A percentile compares a stretch with the other conserved stretches of the same genome.
These are phyloP conservation scores for Camelina sativa DNA, from an alignment of 345 rosid species.

Conservation along the genomic window DNA sequence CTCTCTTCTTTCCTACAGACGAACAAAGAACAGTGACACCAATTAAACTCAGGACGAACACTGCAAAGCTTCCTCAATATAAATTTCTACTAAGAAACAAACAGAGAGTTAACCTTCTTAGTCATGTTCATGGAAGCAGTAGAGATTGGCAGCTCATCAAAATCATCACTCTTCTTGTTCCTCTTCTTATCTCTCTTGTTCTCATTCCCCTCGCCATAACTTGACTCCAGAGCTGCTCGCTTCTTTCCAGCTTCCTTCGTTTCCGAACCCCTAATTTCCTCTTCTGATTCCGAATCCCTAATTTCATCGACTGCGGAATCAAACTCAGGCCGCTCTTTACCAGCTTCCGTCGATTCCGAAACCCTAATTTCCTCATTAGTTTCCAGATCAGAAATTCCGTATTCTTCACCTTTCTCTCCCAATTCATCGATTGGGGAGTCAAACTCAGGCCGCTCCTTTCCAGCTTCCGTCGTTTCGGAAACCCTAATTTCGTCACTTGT, in stretches of 20 bases:
- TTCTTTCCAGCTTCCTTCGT: constrained; percentile 36
- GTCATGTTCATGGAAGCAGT: constrained; percentile 51
- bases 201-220: constrained; percentile 33
- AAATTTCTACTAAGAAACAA: background rate
- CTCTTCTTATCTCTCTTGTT: constrained; percentile 48
- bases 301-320: background rate
- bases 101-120: constrained; percentile 53
- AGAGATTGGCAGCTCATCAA: constrained; percentile 48
- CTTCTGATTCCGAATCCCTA: constrained; percentile 20
- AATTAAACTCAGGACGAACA: background rate
- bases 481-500: no score
- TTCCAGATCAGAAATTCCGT: constrained; percentile 40
- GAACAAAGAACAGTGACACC: constrained; percentile 12
- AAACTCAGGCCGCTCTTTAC: constrained; percentile 3
- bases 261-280: constrained; percentile 22
- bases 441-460: constrained; percentile 32
- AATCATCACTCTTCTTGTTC: constrained; percentile 42
- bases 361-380: constrained; percentile 6
- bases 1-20: constrained; percentile 72
- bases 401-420: constrained; percentile 36
- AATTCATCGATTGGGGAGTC: constrained; percentile 42
- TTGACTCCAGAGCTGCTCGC: constrained; percentile 26
- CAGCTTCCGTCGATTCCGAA: constrained; percentile 15
- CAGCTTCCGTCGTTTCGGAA: no score
- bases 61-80: background rate